Evolutionary conservation across 1,284 basidiomycete species (phyloP).

Genomic region (Ceratobasidium sp.): DNA sequence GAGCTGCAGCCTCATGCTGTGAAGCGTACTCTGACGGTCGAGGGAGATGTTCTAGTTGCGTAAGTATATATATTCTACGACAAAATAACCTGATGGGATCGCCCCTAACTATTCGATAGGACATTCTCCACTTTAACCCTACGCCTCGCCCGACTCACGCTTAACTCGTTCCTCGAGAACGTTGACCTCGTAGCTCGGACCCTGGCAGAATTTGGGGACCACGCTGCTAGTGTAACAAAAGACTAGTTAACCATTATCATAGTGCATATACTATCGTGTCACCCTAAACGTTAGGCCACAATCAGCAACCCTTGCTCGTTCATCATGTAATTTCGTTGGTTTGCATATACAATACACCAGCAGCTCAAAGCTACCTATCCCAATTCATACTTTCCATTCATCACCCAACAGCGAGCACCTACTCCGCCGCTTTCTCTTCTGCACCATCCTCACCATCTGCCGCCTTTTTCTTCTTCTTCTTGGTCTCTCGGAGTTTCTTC

Average conservation of each 20-base stretch:
- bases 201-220: slow-evolving; percentile 78
- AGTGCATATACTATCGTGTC: slow-evolving; percentile 6
- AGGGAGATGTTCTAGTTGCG: slow-evolving; percentile 76
- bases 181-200: slow-evolving; percentile 85
- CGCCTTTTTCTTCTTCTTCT: slow-evolving; percentile 92
- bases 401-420: slow-evolving; percentile 3
- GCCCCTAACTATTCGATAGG: slow-evolving; percentile 54
- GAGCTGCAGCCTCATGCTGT: slow-evolving; percentile 85
- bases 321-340: slow-evolving; percentile 9
- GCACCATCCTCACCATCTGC: slow-evolving; percentile 61
- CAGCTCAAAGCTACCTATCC: background rate
- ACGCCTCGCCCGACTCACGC: slow-evolving; percentile 80
- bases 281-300: background rate
- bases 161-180: slow-evolving; percentile 88
- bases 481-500: slow-evolving; percentile 85
- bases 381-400: background rate
- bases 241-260: background rate
- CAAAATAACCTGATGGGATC: slow-evolving; percentile 5
- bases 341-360: slow-evolving; percentile 4
- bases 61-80: slow-evolving; percentile 57
- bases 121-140: slow-evolving; percentile 80
- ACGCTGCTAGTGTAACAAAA: slow-evolving; percentile 57
- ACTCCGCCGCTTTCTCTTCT: slow-evolving; percentile 51
- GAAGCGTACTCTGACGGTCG: slow-evolving; percentile 71
- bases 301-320: background rate